Evolutionary conservation across 108 stramenopile species (phyloP).

Genomic region (Mediolabrus comicus): DNA sequence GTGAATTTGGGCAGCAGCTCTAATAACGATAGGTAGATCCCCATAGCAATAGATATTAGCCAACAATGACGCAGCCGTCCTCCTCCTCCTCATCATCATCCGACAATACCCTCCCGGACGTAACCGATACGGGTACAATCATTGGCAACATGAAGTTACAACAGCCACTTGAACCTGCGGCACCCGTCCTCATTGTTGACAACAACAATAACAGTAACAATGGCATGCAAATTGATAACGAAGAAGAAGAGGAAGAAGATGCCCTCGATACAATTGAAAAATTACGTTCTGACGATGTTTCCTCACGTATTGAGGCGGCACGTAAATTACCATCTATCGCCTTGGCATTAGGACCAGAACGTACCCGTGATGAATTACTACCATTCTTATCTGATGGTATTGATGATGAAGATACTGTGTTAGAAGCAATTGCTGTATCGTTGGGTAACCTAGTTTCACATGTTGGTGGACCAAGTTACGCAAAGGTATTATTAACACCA

Average conservation of each 20-base stretch:
- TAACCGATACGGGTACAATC: conserved; percentile 39
- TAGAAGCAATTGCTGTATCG: conserved; percentile 67
- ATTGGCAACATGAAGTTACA: conserved; percentile 19
- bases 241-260: conserved; percentile 63
- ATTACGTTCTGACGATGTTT: conserved; percentile 72
- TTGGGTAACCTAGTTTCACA: conserved; percentile 63
- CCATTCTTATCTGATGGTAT: conserved; percentile 83
- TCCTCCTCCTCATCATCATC: no score
- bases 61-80: not conserved
- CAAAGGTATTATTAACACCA: conserved; percentile 72
- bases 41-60: no score
- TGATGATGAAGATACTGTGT: conserved; percentile 88
- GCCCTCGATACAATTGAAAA: conserved; percentile 80
- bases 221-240: conserved; percentile 1
- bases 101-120: no score
- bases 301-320: conserved; percentile 69
- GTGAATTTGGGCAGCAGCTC: no score
- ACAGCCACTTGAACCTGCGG: not conserved
- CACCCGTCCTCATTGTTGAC: conserved; percentile 12
- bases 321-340: conserved; percentile 64
- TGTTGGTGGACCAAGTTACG: conserved; percentile 66
- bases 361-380: conserved; percentile 79
- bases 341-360: conserved; percentile 62
- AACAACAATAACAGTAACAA: conserved; percentile 1
- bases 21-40: no score